Base-by-base conservation (phyloP, 2,329 filamentous ascomycete species). In the Emergomyces africanus region DNA sequence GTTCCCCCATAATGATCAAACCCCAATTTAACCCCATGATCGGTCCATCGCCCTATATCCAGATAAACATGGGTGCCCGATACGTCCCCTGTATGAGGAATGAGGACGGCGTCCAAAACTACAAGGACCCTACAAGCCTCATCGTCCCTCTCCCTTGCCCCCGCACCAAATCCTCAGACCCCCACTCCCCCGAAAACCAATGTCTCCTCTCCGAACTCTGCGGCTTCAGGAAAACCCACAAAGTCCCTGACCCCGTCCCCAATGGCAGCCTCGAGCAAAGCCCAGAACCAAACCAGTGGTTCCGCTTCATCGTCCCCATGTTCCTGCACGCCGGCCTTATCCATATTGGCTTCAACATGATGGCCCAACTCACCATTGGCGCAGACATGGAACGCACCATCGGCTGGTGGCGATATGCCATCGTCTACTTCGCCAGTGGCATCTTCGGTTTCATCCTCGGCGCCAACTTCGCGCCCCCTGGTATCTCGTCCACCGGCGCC, bases 1-100 rank as follows among this genome's bases (percentile, higher is more conserved):
- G 88, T 58, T 86, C 87, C 0, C 83, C 76, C 3, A 78, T 79
- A 58, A 74, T 78, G 76, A 91, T 85, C 57, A 83, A 92, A 59
- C 94, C 94, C 1, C 81, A 80, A 18, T 95, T 99, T 77, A 99
- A 97, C 75, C 88, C 89, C 60, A 96, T 99, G 90, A 96, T 99
- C 68, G 94, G 94, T 0, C 94, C 94, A 0, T 96, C 91, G 5
- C 83, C 86, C 1, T 89, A 90, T 66, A 84, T 97, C 28, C 83
- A 95, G 67, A 96, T 97, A 77, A 95, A 95, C 73, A 96, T 99
- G 89, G 94, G 94, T 60, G 89, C 91, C 46, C 86, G 94, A 62
- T 99, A 89, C 70, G 83, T 88, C 2, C 89, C 91, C 6, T 99
- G 94, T 74, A 99, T 99, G 94, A 91, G 92, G 77, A 90, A 88